These are phyloP conservation scores for Stentor coeruleus DNA, from an alignment of 73 alveolate genomes.

Conservation along the genomic window DNA sequence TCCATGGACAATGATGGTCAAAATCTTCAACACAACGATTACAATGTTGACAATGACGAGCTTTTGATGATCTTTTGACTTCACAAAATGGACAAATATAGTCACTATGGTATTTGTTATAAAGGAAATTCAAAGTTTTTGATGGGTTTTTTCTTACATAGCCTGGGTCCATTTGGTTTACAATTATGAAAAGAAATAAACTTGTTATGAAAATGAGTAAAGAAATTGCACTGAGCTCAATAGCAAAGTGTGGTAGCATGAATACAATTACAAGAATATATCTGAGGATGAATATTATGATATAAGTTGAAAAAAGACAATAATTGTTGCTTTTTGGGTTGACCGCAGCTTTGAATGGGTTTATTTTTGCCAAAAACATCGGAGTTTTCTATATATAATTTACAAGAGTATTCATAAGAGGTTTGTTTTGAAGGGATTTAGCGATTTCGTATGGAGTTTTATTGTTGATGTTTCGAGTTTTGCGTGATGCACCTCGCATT, in stretches of 20 bases:
- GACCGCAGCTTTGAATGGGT: background rate
- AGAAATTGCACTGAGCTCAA: background rate
- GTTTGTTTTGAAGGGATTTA: too few relatives aligned
- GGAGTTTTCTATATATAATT: too few relatives aligned
- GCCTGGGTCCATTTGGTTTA: background rate
- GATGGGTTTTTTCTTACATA: background rate
- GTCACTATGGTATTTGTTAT: background rate
- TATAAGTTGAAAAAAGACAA: background rate
- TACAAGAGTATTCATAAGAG: too few relatives aligned
- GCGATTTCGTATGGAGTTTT: too few relatives aligned
- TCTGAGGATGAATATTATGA: background rate
- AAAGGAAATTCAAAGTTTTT: background rate
- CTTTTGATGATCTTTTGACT: constrained; percentile 72
- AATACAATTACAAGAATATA: background rate
- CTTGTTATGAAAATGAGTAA: background rate
- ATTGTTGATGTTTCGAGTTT: background rate
- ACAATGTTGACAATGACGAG: constrained; percentile 73
- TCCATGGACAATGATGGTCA: constrained; percentile 93
- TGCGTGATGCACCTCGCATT: background rate
- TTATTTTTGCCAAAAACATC: background rate
- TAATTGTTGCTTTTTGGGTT: background rate
- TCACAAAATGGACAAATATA: constrained; percentile 73
- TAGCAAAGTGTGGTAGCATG: background rate
- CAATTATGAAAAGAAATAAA: background rate
- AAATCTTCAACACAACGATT: constrained; percentile 49